Evolutionary conservation across 2,329 filamentous ascomycete genomes (phyloP).

Genomic region (Bipolaris bicolor): DNA sequence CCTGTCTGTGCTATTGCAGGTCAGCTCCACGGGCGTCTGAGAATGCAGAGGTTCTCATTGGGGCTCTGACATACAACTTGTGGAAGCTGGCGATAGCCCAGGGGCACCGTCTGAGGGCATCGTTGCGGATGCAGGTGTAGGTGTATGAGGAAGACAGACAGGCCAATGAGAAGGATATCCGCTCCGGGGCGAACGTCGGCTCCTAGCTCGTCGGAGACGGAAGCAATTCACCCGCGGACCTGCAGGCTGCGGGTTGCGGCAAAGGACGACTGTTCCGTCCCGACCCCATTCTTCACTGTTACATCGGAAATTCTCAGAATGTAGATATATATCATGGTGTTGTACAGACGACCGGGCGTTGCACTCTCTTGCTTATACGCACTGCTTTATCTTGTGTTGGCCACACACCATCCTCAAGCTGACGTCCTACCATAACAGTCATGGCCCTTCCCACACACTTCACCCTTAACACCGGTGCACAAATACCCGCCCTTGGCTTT

Average conservation of each 20-base stretch:
- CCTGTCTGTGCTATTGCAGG: not conserved
- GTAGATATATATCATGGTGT: not conserved
- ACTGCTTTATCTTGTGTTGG: not conserved
- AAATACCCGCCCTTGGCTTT: conserved; percentile 76
- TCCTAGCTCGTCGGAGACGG: not conserved
- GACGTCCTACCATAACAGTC: not conserved
- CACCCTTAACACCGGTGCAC: conserved; percentile 69
- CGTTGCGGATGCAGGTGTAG: not conserved
- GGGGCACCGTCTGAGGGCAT: not conserved
- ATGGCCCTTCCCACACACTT: conserved; percentile 47
- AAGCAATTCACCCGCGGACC: not conserved
- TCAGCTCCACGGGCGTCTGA: not conserved
- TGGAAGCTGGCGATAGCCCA: not conserved
- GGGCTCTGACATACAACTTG: not conserved
- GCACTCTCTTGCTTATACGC: not conserved
- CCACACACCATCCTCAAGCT: not conserved
- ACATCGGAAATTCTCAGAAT: not conserved
- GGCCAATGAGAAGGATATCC: not conserved
- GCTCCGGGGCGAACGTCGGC: not conserved
- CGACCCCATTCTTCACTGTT: too few species aligned
- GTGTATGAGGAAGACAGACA: not conserved
- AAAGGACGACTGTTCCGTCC: not conserved
- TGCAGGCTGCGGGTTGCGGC: not conserved
- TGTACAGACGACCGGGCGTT: not conserved
- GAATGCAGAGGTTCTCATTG: too few species aligned